Base-by-base conservation (phyloP, 2,329 filamentous ascomycete species). In the Xylariomycetidae sp. region DNA sequence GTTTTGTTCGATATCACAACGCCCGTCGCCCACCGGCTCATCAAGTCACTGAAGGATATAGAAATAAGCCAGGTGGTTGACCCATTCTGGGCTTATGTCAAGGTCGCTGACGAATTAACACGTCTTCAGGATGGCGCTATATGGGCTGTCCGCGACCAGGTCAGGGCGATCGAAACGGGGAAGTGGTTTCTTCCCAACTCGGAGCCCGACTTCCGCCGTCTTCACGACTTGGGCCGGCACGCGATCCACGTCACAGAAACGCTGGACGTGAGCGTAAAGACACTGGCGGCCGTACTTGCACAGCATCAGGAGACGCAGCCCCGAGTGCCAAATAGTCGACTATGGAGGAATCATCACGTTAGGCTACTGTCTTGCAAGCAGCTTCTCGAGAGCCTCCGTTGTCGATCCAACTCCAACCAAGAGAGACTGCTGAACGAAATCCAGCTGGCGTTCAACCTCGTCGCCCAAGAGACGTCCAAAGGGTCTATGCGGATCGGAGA, bases 351-450 rank as follows among this genome's bases (percentile, higher is more conserved):
- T 4, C 49, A 63, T 1, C 51, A 54, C 16, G 40, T 54, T 18
- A 45, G 56, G 4, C 49, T 70, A 5, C 36, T 45, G 0, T 62
- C 56, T 33, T 52, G 46, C 23, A 48, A 57, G 17, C 51, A 58
- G 13, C 53, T 63, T 12, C 31, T 65, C 1, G 38, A 44, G 12
- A 61, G 55, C 31, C 51, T 67, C 1, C 53, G 54, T 3, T 41
- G 51, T 9, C 57, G 67, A 10, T 57, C 64, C 0, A 38, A 40
- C 0, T 58, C 66, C 1, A 69, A 64, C 45, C 57, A 59, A 10
- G 54, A 63, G 11, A 42, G 77, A 37, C 57, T 82, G 48, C 31
- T 70, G 52, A 54, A 80, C 58, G 52, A 80, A 66, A 63, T 81
- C 55, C 55, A 78, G 36, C 59, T 82, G 40, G 48, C 61, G 0